Percentiles rank a stretch among this genome's conserved stretches.
phyloP scores from a whole-genome alignment of 192 early-diverging fungal genomes.

The Mortierella hygrophila region DNA sequence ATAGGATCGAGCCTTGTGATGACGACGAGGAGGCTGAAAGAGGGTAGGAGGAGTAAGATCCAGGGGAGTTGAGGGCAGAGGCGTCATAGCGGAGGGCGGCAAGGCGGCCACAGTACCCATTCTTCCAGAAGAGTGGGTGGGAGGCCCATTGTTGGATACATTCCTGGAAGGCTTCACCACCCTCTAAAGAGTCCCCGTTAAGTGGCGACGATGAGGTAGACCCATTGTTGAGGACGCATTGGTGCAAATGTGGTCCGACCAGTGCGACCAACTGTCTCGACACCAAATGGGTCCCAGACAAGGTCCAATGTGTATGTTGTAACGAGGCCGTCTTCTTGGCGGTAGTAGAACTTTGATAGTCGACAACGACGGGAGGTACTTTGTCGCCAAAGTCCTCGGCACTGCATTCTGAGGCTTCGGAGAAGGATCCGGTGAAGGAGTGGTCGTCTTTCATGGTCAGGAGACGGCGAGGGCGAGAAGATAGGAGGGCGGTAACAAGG shows the following conservation, averaged over 20 bases:
- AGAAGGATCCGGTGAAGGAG: slow-evolving; percentile 26
- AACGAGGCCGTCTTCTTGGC: background rate
- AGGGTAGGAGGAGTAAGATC: background rate
- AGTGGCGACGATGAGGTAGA: background rate
- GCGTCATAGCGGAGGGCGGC: slow-evolving; percentile 35
- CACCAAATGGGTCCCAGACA: slow-evolving; percentile 38
- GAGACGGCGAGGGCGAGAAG: slow-evolving; percentile 30
- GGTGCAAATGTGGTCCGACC: slow-evolving; percentile 40
- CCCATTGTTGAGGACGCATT: slow-evolving; percentile 18
- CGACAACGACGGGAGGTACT: background rate
- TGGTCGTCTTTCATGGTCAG: slow-evolving; percentile 51
- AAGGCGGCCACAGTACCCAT: slow-evolving; percentile 45
- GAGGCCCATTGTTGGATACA: slow-evolving; percentile 41
- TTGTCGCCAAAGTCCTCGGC: slow-evolving; percentile 42
- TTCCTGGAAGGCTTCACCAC: slow-evolving; percentile 27
- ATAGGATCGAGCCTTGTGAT: background rate
- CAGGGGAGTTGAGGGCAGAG: slow-evolving; percentile 10
- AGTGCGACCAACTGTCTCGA: slow-evolving; percentile 41
- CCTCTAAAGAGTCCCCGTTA: background rate
- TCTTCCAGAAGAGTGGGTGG: slow-evolving; percentile 43
- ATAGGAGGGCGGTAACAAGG: slow-evolving; percentile 32
- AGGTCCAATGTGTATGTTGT: slow-evolving; percentile 36
- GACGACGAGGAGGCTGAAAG: background rate
- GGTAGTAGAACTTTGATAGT: background rate
- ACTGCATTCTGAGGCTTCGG: slow-evolving; percentile 46